A percentile compares a stretch with the other conserved stretches of the same genome.
Evolutionary conservation across 495 filamentous ascomycete species (phyloP).

Genomic region (Penicillium longicatenatum): DNA sequence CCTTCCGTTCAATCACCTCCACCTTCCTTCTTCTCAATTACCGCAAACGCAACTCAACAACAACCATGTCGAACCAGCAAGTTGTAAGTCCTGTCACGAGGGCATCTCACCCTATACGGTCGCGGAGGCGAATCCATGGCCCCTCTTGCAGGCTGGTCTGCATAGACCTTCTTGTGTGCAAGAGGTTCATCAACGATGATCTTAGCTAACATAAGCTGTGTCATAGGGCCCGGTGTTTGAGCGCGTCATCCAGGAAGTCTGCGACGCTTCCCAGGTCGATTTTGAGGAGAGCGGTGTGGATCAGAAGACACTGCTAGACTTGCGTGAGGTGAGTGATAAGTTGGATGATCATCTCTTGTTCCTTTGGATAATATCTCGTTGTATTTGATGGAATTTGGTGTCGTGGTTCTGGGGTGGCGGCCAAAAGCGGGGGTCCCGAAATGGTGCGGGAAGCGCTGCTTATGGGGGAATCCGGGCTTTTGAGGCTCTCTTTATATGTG

Average conservation of each 20-base stretch:
- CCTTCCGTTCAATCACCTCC: not conserved
- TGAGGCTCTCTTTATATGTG: conserved; percentile 47
- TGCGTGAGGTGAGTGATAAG: conserved; percentile 70
- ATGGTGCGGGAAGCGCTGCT: conserved; percentile 45
- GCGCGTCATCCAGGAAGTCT: conserved; percentile 88
- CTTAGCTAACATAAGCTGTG: conserved; percentile 36
- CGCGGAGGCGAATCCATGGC: not conserved
- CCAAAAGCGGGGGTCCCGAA: conserved; percentile 37
- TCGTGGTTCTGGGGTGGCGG: conserved; percentile 20
- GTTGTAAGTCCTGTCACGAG: conserved; percentile 56
- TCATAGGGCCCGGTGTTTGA: conserved; percentile 78
- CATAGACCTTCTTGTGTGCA: not conserved
- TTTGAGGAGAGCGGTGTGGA: conserved; percentile 97
- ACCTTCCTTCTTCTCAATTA: not conserved
- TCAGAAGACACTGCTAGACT: conserved; percentile 76
- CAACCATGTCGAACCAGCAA: conserved; percentile 62
- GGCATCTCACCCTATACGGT: conserved; percentile 19
- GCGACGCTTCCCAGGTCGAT: conserved; percentile 83
- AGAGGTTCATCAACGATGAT: not conserved
- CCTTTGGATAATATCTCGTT: conserved; percentile 11
- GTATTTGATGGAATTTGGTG: conserved; percentile 20
- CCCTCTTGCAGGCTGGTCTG: not conserved
- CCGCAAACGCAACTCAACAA: conserved; percentile 27
- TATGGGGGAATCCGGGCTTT: conserved; percentile 42
- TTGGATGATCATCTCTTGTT: not conserved